These are phyloP conservation scores for Ganoderma lucidum DNA, from an alignment of 1,284 basidiomycete species.

Conservation along the genomic window DNA sequence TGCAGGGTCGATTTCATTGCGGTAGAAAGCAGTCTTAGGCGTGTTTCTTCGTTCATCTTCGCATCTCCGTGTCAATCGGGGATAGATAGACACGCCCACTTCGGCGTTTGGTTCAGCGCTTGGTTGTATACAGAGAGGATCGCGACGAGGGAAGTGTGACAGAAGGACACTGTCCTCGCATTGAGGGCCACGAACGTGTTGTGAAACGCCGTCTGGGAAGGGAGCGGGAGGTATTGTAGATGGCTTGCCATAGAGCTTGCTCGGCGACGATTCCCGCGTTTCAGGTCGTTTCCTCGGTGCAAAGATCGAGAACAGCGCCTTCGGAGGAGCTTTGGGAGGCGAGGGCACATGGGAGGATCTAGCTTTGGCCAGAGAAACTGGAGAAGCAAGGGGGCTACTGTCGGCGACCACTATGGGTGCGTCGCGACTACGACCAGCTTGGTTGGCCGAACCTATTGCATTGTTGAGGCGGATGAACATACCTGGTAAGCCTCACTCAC, in stretches of 20 bases:
- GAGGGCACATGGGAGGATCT: constrained; percentile 1
- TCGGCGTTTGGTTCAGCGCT: not conserved
- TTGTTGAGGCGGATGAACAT: constrained; percentile 9
- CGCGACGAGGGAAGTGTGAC: constrained; percentile 31
- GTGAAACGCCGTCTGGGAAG: constrained; percentile 59
- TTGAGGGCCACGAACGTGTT: constrained; percentile 71
- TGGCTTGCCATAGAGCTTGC: constrained; percentile 5
- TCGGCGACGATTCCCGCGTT: constrained; percentile 12
- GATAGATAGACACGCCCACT: constrained; percentile 8
- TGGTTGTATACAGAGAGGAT: constrained; percentile 6
- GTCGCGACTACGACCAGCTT: constrained; percentile 31
- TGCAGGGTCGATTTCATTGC: not conserved
- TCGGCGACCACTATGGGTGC: constrained; percentile 34
- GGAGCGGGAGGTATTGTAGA: constrained; percentile 41
- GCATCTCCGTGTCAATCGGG: constrained; percentile 4
- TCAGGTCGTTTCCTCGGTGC: constrained; percentile 31
- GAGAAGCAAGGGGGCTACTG: constrained; percentile 23
- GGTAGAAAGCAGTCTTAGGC: not conserved
- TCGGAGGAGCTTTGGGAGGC: constrained; percentile 32
- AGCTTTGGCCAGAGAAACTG: constrained; percentile 4
- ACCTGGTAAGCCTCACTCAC: constrained; percentile 6
- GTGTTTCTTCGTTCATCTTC: not conserved
- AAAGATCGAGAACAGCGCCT: constrained; percentile 44
- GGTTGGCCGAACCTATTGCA: not conserved
- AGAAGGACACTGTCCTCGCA: constrained; percentile 37